Conservation (phyloP, 352 stramenopile species). For the Phytophthora agathidicida region DNA sequence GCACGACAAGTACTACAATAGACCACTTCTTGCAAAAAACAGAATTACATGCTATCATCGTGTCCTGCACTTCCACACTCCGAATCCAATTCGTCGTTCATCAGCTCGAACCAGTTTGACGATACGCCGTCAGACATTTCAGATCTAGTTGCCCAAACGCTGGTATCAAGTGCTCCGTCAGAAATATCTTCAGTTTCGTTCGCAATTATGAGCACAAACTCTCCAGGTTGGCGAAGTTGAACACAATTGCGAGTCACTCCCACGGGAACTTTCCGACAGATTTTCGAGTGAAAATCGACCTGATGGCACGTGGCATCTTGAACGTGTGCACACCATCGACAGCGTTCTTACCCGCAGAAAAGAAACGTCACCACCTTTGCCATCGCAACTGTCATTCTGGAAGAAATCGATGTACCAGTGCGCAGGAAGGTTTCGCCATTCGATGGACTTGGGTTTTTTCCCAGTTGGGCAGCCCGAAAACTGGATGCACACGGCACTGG, state of each 20-base stretch:
- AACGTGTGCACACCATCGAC: conserved; percentile 1
- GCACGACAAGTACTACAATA: too few relatives aligned
- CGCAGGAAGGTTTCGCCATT: conserved; percentile 4
- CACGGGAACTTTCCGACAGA: background rate
- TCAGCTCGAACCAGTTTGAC: conserved; percentile 11
- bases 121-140: background rate
- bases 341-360: background rate
- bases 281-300: conserved; percentile 15
- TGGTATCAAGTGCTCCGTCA: too few relatives aligned
- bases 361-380: background rate
- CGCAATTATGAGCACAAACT: background rate
- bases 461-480: conserved; percentile 4
- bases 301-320: conserved; percentile 6
- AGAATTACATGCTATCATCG: too few relatives aligned
- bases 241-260: conserved; percentile 12
- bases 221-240: conserved; percentile 6
- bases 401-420: conserved; percentile 5
- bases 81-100: background rate
- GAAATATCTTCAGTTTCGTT: too few relatives aligned
- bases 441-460: background rate
- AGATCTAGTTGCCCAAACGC: too few relatives aligned
- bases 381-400: background rate
- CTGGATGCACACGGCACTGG: background rate
- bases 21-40: too few relatives aligned
- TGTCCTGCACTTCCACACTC: too few relatives aligned